A percentile compares a stretch with the other conserved stretches of the same genome.
Conservation (phyloP, 2,329 filamentous ascomycete species). For the Aspergillus glaucus region DNA sequence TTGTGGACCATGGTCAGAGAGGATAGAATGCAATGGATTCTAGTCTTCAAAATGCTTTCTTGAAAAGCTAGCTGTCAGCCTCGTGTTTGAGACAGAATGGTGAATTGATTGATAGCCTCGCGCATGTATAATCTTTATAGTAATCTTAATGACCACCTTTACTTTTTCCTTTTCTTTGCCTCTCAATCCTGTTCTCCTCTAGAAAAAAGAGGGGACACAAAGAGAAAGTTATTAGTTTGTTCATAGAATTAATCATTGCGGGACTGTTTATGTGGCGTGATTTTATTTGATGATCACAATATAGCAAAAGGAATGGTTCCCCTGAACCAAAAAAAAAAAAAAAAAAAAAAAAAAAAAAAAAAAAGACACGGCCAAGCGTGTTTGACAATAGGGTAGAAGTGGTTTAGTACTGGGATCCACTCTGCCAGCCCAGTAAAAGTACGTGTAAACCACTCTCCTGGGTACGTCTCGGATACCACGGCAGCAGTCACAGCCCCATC, state of each 20-base stretch:
- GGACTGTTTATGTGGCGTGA: not conserved
- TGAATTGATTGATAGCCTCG: not conserved
- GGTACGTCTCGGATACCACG: not conserved
- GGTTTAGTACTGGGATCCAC: not conserved
- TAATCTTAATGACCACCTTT: not conserved
- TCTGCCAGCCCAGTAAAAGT: not conserved
- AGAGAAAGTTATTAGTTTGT: not conserved
- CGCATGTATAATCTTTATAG: not conserved
- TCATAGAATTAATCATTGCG: not conserved
- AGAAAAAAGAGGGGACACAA: not conserved
- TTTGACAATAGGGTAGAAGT: not conserved
- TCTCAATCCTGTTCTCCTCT: too few species aligned
- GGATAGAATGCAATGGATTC: not conserved
- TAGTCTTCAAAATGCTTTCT: not conserved
- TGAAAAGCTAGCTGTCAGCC: not conserved
- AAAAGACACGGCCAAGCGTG: not conserved
- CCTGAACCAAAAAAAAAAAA: not conserved
- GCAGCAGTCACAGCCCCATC: too few species aligned
- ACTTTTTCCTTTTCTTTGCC: not conserved
- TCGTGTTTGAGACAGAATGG: not conserved
- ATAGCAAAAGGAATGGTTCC: not conserved
- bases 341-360: not conserved
- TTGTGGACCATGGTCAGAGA: not conserved
- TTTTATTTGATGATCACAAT: not conserved
- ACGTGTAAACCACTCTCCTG: not conserved